Conservation (phyloP, 2,329 filamentous ascomycete genomes). For the Periconia sp. region DNA sequence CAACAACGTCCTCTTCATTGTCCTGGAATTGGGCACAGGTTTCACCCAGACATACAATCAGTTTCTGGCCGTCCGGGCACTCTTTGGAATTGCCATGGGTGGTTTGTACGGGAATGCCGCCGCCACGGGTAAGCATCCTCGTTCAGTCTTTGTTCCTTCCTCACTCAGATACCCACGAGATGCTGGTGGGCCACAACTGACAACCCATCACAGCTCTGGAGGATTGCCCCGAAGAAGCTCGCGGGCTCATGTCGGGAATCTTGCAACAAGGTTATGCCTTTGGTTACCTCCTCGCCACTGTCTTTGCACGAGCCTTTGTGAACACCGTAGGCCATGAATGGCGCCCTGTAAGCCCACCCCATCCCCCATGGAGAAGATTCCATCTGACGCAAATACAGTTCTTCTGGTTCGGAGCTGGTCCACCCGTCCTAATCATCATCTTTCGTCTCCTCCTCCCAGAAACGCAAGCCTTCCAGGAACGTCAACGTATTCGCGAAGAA, state of each 20-base stretch:
- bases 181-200: background rate
- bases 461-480: conserved; percentile 71
- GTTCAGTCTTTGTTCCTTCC: too few species aligned
- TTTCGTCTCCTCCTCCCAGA: conserved; percentile 79
- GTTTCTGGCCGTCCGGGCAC: conserved; percentile 60
- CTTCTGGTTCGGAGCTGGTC: conserved; percentile 85
- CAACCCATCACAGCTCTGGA: conserved; percentile 52
- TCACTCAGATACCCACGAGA: background rate
- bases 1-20: conserved; percentile 63
- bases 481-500: conserved; percentile 63
- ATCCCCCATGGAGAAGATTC: too few species aligned
- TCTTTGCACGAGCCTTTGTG: conserved; percentile 63
- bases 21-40: conserved; percentile 62
- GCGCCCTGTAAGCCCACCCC: conserved; percentile 57
- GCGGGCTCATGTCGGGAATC: conserved; percentile 63
- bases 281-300: conserved; percentile 63
- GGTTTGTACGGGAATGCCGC: conserved; percentile 64
- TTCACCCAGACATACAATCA: conserved; percentile 61
- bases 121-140: conserved; percentile 56
- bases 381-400: conserved; percentile 42
- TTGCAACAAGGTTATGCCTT: conserved; percentile 67
- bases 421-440: conserved; percentile 77
- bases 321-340: conserved; percentile 77
- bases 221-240: conserved; percentile 60
- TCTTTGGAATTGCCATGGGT: conserved; percentile 67